Conservation (phyloP, 2,329 filamentous ascomycete genomes). For the Hymenoscyphus fraxineus region DNA sequence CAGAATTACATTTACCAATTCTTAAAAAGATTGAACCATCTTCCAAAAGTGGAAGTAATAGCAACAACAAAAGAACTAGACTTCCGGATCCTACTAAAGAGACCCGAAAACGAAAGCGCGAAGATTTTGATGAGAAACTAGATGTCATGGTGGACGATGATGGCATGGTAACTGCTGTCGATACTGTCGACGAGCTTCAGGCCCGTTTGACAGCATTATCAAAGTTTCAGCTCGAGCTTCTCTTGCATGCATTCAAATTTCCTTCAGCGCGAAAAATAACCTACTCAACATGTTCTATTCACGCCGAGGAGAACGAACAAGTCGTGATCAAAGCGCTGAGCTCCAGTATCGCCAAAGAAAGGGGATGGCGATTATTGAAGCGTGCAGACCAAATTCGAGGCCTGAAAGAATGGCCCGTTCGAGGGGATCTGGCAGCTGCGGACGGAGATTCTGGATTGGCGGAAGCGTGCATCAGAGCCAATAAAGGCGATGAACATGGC, state of each 20-base stretch:
- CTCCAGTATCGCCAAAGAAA: constrained; percentile 60
- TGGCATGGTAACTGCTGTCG: constrained; percentile 48
- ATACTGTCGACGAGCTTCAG: constrained; percentile 53
- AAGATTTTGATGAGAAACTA: constrained; percentile 27
- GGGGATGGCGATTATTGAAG: constrained; percentile 74
- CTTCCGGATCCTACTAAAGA: constrained; percentile 19
- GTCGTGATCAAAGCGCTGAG: constrained; percentile 71
- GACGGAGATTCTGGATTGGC: constrained; percentile 51
- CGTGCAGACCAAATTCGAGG: constrained; percentile 72
- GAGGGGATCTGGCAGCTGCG: constrained; percentile 49
- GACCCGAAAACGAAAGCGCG: constrained; percentile 30
- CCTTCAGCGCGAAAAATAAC: constrained; percentile 71
- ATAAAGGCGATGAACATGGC: constrained; percentile 74
- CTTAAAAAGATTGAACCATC: constrained; percentile 25
- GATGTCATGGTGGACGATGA: constrained; percentile 51
- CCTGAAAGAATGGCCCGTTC: constrained; percentile 70
- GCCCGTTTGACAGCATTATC: constrained; percentile 70
- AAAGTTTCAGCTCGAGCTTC: constrained; percentile 74
- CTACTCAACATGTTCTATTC: constrained; percentile 91
- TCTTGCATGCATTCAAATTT: constrained; percentile 82
- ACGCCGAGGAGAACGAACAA: constrained; percentile 82
- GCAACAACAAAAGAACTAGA: constrained; percentile 26
- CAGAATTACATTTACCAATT: constrained; percentile 58
- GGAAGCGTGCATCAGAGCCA: constrained; percentile 76
- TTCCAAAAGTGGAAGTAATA: constrained; percentile 29